Evolutionary conservation across 805 yeast genomes (phyloP).

Genomic region (Diddensiella caesifluorescens): DNA sequence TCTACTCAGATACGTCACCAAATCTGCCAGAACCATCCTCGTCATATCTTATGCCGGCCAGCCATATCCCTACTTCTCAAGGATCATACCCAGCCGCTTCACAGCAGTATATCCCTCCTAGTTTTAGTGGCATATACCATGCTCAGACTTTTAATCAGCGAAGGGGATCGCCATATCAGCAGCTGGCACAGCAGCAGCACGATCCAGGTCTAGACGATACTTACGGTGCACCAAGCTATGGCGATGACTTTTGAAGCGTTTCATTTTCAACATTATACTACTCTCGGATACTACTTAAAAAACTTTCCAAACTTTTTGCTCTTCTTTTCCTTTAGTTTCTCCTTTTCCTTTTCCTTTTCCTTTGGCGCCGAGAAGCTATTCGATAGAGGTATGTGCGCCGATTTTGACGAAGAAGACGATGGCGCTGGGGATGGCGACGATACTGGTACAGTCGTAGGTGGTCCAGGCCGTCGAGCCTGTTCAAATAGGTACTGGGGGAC

Average conservation of each 20-base stretch:
- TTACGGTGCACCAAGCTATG: constrained; percentile 11
- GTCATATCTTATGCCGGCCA: not conserved
- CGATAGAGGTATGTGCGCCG: too few species aligned
- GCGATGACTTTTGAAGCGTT: constrained; percentile 4
- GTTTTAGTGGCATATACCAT: not conserved
- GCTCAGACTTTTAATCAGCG: not conserved
- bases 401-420: constrained; percentile 2
- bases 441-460: constrained; percentile 3
- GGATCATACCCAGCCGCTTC: not conserved
- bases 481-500: constrained; percentile 32
- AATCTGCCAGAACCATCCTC: constrained; percentile 1
- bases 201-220: constrained; percentile 3
- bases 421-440: constrained; percentile 1
- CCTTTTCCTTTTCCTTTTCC: constrained; percentile 13
- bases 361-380: not conserved
- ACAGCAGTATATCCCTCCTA: not conserved
- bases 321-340: too few species aligned
- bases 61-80: not conserved
- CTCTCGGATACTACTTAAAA: constrained; percentile 11
- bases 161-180: not conserved
- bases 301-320: constrained; percentile 17
- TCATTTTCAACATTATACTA: not conserved
- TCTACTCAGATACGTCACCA: constrained; percentile 4
- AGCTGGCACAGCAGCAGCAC: not conserved
- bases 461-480: constrained; percentile 23